Evolutionary conservation across 1,284 basidiomycete species (phyloP).

Genomic region (Rhodotorula sp.): DNA sequence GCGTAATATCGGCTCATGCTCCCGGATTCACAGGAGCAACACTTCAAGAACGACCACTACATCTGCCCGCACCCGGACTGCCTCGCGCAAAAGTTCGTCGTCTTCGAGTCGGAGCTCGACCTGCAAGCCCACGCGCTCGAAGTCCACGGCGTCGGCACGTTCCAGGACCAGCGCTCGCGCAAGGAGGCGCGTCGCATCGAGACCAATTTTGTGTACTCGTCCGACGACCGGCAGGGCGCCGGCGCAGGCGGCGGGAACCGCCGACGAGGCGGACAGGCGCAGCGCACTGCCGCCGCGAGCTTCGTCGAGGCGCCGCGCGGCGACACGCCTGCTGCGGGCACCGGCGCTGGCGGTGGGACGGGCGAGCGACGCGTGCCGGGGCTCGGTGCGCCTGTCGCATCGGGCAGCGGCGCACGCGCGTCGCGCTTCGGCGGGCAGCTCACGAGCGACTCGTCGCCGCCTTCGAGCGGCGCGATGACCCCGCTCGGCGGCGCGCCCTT

Average conservation of each 20-base stretch:
- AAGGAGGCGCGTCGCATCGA: slow-evolving; percentile 76
- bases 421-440: slow-evolving; percentile 28
- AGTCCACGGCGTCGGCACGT: slow-evolving; percentile 67
- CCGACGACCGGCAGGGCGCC: slow-evolving; percentile 24
- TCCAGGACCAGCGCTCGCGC: slow-evolving; percentile 59
- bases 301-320: slow-evolving; percentile 34
- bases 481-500: not conserved
- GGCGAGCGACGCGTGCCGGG: slow-evolving; percentile 49
- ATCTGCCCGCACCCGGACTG: slow-evolving; percentile 76
- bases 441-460: slow-evolving; percentile 5
- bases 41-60: slow-evolving; percentile 61
- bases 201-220: slow-evolving; percentile 70
- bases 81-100: slow-evolving; percentile 86
- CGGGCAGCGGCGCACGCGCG: slow-evolving; percentile 16
- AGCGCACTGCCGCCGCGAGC: slow-evolving; percentile 21
- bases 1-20: slow-evolving; percentile 47
- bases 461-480: slow-evolving; percentile 11
- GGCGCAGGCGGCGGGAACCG: slow-evolving; percentile 49
- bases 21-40: slow-evolving; percentile 12
- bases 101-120: slow-evolving; percentile 84
- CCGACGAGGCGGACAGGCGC: slow-evolving; percentile 25
- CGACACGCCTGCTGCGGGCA: not conserved
- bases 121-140: slow-evolving; percentile 89
- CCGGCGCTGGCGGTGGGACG: not conserved
- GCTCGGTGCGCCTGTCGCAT: slow-evolving; percentile 50